Conservation (phyloP, 495 filamentous ascomycete genomes). For the Lasiosphaeris hirsuta region DNA sequence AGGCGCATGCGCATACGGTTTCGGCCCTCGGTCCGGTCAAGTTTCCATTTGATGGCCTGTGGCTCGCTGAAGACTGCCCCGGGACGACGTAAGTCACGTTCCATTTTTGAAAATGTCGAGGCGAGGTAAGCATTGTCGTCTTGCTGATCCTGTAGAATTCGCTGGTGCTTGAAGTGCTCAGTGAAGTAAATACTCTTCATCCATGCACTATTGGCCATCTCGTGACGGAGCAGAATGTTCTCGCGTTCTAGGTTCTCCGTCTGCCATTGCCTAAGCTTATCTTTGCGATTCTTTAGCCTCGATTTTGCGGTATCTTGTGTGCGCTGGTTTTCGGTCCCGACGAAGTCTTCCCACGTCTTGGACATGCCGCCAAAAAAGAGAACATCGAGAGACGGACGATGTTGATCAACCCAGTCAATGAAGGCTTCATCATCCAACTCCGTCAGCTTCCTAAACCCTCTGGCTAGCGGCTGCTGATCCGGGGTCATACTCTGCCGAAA, state of each 20-base stretch:
- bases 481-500: slow-evolving; percentile 63
- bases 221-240: slow-evolving; percentile 70
- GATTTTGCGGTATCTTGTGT: slow-evolving; percentile 67
- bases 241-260: slow-evolving; percentile 62
- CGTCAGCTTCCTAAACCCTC: slow-evolving; percentile 77
- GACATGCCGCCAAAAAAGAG: slow-evolving; percentile 77
- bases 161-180: slow-evolving; percentile 86
- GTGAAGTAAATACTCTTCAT: slow-evolving; percentile 89
- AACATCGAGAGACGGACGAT: slow-evolving; percentile 73
- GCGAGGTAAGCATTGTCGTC: slow-evolving; percentile 75
- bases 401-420: slow-evolving; percentile 79
- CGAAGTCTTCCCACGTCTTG: slow-evolving; percentile 81
- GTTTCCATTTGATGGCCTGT: slow-evolving; percentile 70
- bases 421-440: slow-evolving; percentile 86
- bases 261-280: slow-evolving; percentile 76
- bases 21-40: slow-evolving; percentile 92
- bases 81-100: slow-evolving; percentile 67
- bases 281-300: slow-evolving; percentile 69
- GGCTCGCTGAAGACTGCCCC: slow-evolving; percentile 73
- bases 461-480: slow-evolving; percentile 68
- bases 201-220: slow-evolving; percentile 83
- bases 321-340: slow-evolving; percentile 69
- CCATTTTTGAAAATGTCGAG: slow-evolving; percentile 68
- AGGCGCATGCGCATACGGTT: slow-evolving; percentile 91
- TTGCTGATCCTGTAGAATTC: slow-evolving; percentile 84